phyloP scores from a whole-genome alignment of 2,329 filamentous ascomycete species.

The Colletotrichum horii region DNA sequence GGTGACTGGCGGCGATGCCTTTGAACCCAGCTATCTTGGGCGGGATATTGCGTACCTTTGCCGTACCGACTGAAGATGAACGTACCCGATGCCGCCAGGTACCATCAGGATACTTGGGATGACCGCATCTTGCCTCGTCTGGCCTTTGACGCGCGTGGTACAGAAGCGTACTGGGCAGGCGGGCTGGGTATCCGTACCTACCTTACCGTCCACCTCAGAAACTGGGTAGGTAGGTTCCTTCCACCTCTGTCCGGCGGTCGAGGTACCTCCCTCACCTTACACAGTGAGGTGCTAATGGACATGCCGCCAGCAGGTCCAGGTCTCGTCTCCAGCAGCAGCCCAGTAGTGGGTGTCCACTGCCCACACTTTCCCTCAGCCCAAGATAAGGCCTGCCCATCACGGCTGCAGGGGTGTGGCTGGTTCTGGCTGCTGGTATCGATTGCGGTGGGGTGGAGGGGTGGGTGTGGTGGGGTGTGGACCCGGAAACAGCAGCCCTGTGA shows the following conservation, averaged over 20 bases:
- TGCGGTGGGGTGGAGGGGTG: slow-evolving; percentile 16
- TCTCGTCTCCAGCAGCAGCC: background rate
- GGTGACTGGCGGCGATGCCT: slow-evolving; percentile 10
- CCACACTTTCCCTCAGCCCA: slow-evolving; percentile 8
- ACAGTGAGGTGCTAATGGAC: background rate
- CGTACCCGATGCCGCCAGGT: background rate
- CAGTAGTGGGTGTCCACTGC: background rate
- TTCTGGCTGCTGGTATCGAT: slow-evolving; percentile 15
- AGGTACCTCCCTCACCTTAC: background rate
- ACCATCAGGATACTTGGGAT: slow-evolving; percentile 13
- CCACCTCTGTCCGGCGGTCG: background rate
- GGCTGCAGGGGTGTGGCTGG: slow-evolving; percentile 18
- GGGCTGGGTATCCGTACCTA: background rate
- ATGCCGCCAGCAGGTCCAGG: background rate
- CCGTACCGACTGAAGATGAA: background rate
- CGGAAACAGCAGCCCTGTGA: slow-evolving; percentile 3
- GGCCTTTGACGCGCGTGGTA: background rate
- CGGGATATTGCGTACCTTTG: background rate
- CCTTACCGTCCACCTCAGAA: background rate
- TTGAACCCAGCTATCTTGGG: background rate
- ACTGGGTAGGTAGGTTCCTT: background rate
- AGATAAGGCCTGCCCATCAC: slow-evolving; percentile 18
- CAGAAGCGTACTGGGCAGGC: slow-evolving; percentile 4
- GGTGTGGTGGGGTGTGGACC: slow-evolving; percentile 17
- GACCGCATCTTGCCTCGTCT: background rate